Evolutionary conservation across 73 alveolate genomes (phyloP).

Genomic region (Diophrys appendiculata): DNA sequence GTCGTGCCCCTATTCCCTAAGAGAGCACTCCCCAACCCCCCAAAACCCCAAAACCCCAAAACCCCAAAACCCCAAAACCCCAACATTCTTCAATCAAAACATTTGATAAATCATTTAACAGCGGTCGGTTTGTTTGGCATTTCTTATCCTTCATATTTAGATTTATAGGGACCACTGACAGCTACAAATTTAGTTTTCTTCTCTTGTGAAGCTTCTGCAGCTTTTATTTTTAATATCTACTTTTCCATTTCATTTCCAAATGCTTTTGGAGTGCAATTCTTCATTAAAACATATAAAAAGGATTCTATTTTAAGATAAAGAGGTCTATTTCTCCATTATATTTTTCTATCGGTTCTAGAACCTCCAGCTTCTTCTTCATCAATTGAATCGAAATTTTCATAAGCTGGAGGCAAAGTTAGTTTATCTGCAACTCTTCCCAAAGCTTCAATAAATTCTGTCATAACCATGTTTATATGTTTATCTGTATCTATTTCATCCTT

Average conservation of each 20-base stretch:
- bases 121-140: neutral
- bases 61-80: too few species aligned
- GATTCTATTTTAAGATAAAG: constrained; percentile 16
- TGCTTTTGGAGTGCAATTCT: neutral
- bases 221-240: neutral
- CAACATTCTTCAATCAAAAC: too few species aligned
- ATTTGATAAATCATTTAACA: neutral
- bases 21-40: too few species aligned
- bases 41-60: too few species aligned
- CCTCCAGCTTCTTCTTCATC: neutral
- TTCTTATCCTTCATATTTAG: neutral
- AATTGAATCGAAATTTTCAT: constrained; percentile 14
- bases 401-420: constrained; percentile 32
- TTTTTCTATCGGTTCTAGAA: neutral
- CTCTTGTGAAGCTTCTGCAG: neutral
- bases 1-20: too few species aligned
- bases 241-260: neutral
- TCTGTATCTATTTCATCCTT: constrained; percentile 69
- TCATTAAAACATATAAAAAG: neutral
- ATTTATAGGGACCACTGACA: constrained; percentile 6
- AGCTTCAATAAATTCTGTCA: constrained; percentile 78
- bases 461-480: constrained; percentile 72
- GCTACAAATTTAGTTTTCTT: constrained; percentile 29
- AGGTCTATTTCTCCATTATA: neutral
- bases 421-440: constrained; percentile 79